Base-by-base conservation (phyloP, 805 yeast species). In the Sporopachydermia lactativora region DNA sequence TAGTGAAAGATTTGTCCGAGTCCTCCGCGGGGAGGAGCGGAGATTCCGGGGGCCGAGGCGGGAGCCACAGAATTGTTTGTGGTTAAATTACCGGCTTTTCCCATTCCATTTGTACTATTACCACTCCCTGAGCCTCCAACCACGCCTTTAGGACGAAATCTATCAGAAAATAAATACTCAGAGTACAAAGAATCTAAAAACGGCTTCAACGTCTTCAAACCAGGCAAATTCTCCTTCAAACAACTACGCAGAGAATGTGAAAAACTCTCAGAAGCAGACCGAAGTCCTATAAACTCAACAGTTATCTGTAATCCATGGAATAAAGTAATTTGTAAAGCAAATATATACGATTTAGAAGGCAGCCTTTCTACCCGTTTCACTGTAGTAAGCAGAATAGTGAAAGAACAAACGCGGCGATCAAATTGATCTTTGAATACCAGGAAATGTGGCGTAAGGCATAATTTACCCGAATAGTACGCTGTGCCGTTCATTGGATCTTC, bases 331-430 rank as follows among this genome's bases (percentile, higher is more conserved):
- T 76, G 63, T 15, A 92, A 65, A 1, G 95, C 86, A 59, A 86
- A 82, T 15, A 82, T 77, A 53, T 77, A 81, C 1, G 82, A 68
- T 42, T 76, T 68, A 1, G 84, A 68, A 6, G 94, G 94, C 15
- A 85, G 68, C 41, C 96, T 68, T 54, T 89, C 96, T 14, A 92
- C 94, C 45, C 85, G 77, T 52, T 81, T 77, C 34, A 92, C 62
- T 1, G 95, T 74, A 1, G 88, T 74, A 35, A 92, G 60, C 45
- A 89, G 92, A 18, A 89, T 49, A 3, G 69, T 69, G 52, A 89
- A 72, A 4, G 74, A 69, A 53, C 92, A 81, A 37, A 76, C 71
- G 42, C 75, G 67, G 38, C 69, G 67, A 50, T 85, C 94, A 49
- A 74, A 75, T 4, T 73, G 68, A 49, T 83, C 85, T 44, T 73